A percentile compares a stretch with the other conserved stretches of the same genome.
Conservation (phyloP, 1,284 basidiomycete species). For the Austropuccinia psidii region DNA sequence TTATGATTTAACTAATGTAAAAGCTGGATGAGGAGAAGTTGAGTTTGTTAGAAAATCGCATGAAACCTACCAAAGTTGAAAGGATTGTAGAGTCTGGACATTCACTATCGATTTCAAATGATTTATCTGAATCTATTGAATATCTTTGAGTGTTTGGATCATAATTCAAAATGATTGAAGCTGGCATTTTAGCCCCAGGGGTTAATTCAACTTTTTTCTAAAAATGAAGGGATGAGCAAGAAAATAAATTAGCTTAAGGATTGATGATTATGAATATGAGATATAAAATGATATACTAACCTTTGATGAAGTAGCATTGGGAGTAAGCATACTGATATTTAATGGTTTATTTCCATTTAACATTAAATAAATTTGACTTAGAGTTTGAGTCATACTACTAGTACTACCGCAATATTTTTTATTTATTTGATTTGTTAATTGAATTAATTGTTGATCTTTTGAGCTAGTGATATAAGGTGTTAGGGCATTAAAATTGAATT, state of each 20-base stretch:
- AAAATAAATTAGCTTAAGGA: constrained; percentile 7
- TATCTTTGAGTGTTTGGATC: constrained; percentile 58
- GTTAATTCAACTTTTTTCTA: constrained; percentile 62
- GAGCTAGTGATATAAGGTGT: constrained; percentile 73
- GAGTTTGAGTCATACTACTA: constrained; percentile 75
- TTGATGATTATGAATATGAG: neutral
- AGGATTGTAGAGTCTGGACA: constrained; percentile 62
- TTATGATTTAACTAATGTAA: too few species aligned
- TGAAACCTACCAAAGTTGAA: constrained; percentile 61
- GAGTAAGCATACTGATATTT: constrained; percentile 45
- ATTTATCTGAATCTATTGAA: constrained; percentile 67
- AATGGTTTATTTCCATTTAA: constrained; percentile 46
- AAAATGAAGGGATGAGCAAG: neutral
- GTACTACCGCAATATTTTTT: constrained; percentile 77
- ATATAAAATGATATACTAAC: constrained; percentile 49
- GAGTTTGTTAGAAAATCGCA: neutral
- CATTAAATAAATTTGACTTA: constrained; percentile 77
- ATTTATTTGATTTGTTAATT: constrained; percentile 57
- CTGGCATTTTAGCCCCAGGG: constrained; percentile 70
- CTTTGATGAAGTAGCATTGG: constrained; percentile 44
- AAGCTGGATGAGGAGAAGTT: constrained; percentile 38
- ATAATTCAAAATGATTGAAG: constrained; percentile 59
- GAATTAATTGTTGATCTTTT: constrained; percentile 63
- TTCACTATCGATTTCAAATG: constrained; percentile 49
- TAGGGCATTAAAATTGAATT: constrained; percentile 81